Evolutionary conservation across 2,329 filamentous ascomycete species (phyloP), one percentile per base, ranked within the genome.

Genomic region (Capronia epimyces): DNA sequence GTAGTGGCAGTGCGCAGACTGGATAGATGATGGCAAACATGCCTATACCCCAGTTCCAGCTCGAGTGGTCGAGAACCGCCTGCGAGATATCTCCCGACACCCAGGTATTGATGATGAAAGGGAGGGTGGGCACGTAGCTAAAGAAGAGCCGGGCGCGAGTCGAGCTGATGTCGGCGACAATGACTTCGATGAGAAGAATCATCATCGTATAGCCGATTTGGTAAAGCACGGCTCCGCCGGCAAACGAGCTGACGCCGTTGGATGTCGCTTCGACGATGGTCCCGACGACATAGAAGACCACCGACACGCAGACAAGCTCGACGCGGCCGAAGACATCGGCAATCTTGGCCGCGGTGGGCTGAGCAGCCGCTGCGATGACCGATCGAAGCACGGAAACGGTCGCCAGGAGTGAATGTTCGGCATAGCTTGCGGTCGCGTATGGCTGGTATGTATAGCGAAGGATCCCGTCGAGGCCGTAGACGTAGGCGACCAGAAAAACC

Each of bases 1-100:
- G 21, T 8, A 46, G 16, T 3, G 50, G 27, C 15, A 29, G 2
- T 8, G 40, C 22, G 3, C 20, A 20, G 4, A 15, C 15, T 24
- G 79, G 75, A 58, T 77, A 81, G 37, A 82, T 78, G 52, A 83
- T 75, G 31, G 71, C 72, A 71, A 76, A 83, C 78, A 83, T 82
- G 56, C 79, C 80, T 18, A 81, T 71, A 13, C 80, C 81, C 78
- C 79, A 82, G 46, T 73, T 67, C 81, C 81, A 84, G 1, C 68
- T 73, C 0, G 75, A 76, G 1, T 60, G 62, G 0, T 49, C 56
- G 13, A 82, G 60, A 1, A 82, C 76, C 0, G 75, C 71, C 0
- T 65, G 63, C 0, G 76, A 73, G 40, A 84, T 66, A 53, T 78
- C 73, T 12, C 80, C 81, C 52, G 76, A 77, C 9, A 83, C 71